These are phyloP conservation scores for Tulasnella sp. DNA, from an alignment of 768 basidiomycete species.

Conservation along the genomic window DNA sequence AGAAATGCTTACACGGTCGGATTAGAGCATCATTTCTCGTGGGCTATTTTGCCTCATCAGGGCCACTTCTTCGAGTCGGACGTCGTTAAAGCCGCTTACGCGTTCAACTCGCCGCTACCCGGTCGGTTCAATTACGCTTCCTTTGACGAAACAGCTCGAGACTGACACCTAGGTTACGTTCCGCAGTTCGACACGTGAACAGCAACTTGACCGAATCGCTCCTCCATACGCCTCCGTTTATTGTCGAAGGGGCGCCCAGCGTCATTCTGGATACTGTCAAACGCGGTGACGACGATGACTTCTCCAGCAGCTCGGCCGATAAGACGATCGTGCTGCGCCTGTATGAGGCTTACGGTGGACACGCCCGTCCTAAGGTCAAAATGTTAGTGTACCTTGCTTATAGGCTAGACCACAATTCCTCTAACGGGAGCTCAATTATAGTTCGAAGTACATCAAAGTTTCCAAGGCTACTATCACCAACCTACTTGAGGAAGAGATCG, in stretches of 20 bases:
- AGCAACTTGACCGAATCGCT: conserved; percentile 12
- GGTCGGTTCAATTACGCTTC: conserved; percentile 27
- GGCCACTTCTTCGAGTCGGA: conserved; percentile 87
- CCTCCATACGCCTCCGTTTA: conserved; percentile 43
- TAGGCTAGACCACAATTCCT: background rate
- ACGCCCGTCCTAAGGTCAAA: conserved; percentile 52
- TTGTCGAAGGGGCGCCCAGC: conserved; percentile 57
- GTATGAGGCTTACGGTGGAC: conserved; percentile 93
- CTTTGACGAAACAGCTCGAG: no score
- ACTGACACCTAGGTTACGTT: background rate
- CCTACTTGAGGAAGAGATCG: conserved; percentile 64
- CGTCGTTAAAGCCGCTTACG: conserved; percentile 65
- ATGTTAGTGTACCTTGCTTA: conserved; percentile 29
- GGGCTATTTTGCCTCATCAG: conserved; percentile 80
- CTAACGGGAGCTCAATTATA: background rate
- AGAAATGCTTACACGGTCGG: background rate
- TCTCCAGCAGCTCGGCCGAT: conserved; percentile 20
- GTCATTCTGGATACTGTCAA: conserved; percentile 92
- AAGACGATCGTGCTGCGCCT: conserved; percentile 67
- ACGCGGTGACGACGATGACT: conserved; percentile 75
- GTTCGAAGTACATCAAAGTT: conserved; percentile 38
- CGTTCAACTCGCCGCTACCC: conserved; percentile 76
- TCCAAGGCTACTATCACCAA: conserved; percentile 60
- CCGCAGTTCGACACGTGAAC: background rate
- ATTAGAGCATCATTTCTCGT: conserved; percentile 77